Percentiles rank a stretch among this genome's conserved stretches.
phyloP scores from a whole-genome alignment of 345 rosid species.

The Viola odorata region DNA sequence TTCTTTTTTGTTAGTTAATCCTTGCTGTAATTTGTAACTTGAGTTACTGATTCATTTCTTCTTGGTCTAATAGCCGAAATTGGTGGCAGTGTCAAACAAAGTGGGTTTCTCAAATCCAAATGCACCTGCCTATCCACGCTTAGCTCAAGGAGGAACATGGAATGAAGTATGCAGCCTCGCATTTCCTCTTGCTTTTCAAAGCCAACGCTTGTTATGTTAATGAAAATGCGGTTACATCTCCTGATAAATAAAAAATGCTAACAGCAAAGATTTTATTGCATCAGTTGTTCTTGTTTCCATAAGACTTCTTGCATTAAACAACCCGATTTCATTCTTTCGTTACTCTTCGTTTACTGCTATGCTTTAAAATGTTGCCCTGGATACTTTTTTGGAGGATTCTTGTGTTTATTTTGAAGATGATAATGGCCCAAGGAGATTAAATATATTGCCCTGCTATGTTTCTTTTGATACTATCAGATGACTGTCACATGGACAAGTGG shows the following conservation, averaged over 20 bases:
- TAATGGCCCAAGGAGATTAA: too few relatives aligned
- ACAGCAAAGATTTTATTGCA: too few relatives aligned
- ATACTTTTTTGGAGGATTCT: too few relatives aligned
- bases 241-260: too few relatives aligned
- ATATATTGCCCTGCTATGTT: too few relatives aligned
- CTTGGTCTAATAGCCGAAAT: slow-evolving; percentile 42
- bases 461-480: slow-evolving; percentile 35
- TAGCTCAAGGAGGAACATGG: slow-evolving; percentile 68
- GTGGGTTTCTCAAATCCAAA: slow-evolving; percentile 55
- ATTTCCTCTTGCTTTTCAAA: too few relatives aligned
- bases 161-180: slow-evolving; percentile 43
- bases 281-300: too few relatives aligned
- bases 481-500: slow-evolving; percentile 83
- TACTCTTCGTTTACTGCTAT: not conserved
- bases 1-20: not conserved
- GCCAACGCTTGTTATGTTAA: too few relatives aligned
- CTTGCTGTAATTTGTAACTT: slow-evolving; percentile 1
- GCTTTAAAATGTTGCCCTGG: too few relatives aligned
- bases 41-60: not conserved
- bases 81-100: slow-evolving; percentile 56
- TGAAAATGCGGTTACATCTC: slow-evolving; percentile 5
- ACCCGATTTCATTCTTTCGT: too few relatives aligned
- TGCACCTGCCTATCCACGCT: slow-evolving; percentile 62
- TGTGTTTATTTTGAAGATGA: too few relatives aligned
- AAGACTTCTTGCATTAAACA: not conserved